Conservation (phyloP, 1,284 basidiomycete genomes). For the Sanghuangporus sanghuang region DNA sequence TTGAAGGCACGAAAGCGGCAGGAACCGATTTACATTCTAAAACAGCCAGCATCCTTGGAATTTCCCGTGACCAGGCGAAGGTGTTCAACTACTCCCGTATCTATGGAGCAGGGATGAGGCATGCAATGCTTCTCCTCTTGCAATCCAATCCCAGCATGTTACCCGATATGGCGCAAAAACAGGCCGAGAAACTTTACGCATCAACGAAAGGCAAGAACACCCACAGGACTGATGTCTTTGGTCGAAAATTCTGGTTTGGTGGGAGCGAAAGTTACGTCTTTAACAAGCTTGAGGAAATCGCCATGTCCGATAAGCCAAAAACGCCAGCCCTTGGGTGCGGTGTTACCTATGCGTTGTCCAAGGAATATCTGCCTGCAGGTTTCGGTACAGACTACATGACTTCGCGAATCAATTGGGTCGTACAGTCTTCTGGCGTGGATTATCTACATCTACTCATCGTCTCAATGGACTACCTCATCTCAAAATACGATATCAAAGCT, state of each 20-base stretch:
- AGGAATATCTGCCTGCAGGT: conserved; percentile 76
- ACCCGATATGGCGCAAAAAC: conserved; percentile 71
- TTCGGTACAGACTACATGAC: conserved; percentile 90
- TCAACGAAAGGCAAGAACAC: conserved; percentile 93
- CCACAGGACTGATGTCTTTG: conserved; percentile 62
- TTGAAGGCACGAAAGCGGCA: conserved; percentile 95
- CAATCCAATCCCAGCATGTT: conserved; percentile 84
- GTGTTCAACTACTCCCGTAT: conserved; percentile 99
- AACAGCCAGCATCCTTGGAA: conserved; percentile 91
- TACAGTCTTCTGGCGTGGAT: conserved; percentile 97
- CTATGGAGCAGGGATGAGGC: conserved; percentile 95
- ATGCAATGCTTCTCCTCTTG: conserved; percentile 85
- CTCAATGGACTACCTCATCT: conserved; percentile 87
- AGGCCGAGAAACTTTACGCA: conserved; percentile 85
- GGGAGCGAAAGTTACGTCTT: conserved; percentile 98
- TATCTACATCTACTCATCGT: conserved; percentile 96
- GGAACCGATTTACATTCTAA: conserved; percentile 98
- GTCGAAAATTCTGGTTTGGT: conserved; percentile 91
- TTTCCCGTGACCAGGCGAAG: conserved; percentile 93
- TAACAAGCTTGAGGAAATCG: conserved; percentile 97
- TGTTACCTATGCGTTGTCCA: conserved; percentile 88
- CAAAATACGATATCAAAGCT: conserved; percentile 81
- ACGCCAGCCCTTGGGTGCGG: conserved; percentile 95
- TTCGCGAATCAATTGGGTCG: conserved; percentile 98
- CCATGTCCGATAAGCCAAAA: conserved; percentile 78